Percentiles rank a stretch among this genome's conserved stretches.
Conservation (phyloP, 2,329 filamentous ascomycete species). For the Paracoccidioides lutzii region DNA sequence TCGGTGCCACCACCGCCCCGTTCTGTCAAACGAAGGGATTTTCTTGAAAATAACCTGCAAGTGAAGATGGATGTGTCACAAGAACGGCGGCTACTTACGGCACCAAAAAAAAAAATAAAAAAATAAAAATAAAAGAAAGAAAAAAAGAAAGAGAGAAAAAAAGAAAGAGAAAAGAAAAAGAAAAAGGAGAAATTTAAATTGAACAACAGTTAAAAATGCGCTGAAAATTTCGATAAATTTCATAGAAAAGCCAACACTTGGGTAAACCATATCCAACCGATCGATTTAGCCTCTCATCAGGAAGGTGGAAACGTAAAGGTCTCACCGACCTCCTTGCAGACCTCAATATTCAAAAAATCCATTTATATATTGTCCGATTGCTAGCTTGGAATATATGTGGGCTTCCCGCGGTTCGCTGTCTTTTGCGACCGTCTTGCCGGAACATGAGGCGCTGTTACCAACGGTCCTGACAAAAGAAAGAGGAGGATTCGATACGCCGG, state of each 20-base stretch:
- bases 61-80: background rate
- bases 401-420: background rate
- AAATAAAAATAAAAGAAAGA: background rate
- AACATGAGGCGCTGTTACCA: background rate
- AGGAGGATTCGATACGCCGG: background rate
- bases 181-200: too few species aligned
- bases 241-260: background rate
- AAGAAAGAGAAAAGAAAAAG: too few species aligned
- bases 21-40: background rate
- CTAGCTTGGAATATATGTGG: background rate
- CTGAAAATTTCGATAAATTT: background rate
- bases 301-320: background rate
- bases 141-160: too few species aligned
- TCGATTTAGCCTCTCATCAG: background rate
- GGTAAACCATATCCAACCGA: background rate
- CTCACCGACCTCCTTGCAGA: background rate
- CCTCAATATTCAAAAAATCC: background rate
- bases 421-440: background rate
- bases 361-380: background rate
- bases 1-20: background rate
- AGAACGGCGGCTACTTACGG: slow-evolving; percentile 2
- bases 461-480: background rate
- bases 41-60: background rate
- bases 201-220: too few species aligned
- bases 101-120: background rate